Base-by-base conservation (phyloP, 2,329 filamentous ascomycete genomes). In the Sporothrix brasiliensis region DNA sequence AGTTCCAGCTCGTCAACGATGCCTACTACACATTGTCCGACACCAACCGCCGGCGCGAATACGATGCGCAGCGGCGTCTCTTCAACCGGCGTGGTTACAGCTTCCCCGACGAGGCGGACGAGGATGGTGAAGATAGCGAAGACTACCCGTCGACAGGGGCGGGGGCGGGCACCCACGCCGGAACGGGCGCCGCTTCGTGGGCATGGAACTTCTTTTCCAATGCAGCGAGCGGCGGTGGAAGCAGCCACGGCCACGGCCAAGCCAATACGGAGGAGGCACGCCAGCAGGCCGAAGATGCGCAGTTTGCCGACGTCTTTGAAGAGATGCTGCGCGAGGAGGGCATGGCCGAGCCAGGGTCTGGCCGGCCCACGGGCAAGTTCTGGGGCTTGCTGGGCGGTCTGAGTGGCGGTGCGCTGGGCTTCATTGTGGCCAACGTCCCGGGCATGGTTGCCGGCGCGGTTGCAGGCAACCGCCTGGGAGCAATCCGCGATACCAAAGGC, bases 391-490 rank as follows among this genome's bases (percentile, higher is more conserved):
- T 97, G 0, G 95, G 95, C 3, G 93, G 93, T 1, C 80, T 94
- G 53, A 95, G 92, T 77, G 95, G 95, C 44, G 94, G 91, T 14
- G 92, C 93, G 2, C 86, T 99, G 79, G 95, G 95, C 0, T 98
- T 98, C 79, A 99, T 99, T 75, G 87, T 98, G 34, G 95, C 91
- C 39, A 98, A 98, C 78, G 88, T 97, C 65, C 92, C 94, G 0
- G 95, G 95, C 0, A 86, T 94, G 76, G 80, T 98, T 50, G 94
- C 94, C 0, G 95, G 95, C 2, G 93, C 92, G 2, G 94, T 97
- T 2, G 94, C 94, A 0, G 95, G 95, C 13, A 98, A 97, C 81
- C 83, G 94, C 67, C 81, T 98, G n/a, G 95, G 95, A 0, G 92
- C 92, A 7, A 88, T 99, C 24, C 85, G 95, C 70, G 95, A 99